Base-by-base conservation (phyloP, 2,329 filamentous ascomycete genomes). In the Endothia cerciana region DNA sequence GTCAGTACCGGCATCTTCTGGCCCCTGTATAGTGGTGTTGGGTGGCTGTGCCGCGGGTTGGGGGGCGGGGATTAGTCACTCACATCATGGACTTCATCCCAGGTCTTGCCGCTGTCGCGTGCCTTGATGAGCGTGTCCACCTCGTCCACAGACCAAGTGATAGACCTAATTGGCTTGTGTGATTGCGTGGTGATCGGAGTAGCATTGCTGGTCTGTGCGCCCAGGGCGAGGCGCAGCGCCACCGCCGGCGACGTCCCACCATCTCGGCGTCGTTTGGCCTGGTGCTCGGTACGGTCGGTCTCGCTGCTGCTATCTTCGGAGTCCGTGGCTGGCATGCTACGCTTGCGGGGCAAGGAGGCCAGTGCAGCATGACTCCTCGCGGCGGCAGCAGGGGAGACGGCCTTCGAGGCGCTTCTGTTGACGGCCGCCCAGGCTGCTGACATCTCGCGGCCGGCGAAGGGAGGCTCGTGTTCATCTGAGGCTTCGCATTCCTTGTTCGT, bases 91-190 rank as follows among this genome's bases (percentile, higher is more conserved):
- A 65, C 10, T 1, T 57, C 33, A 10, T 8, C 1, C 63, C 63
- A 65, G 0, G 3, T 17, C 17, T 15, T 36, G 7, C 63, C 63
- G 4, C 8, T 17, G 2, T 41, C 49, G 1, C 58, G 51, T 4
- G 28, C 25, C 0, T 11, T 7, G 15, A 33, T 10, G 8, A 62
- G 22, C 0, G 25, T 45, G 5, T 43, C 60, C 6, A 49, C 30
- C 30, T 65, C 63, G 1, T 56, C 41, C 10, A 36, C 5, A 0
- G 63, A 62, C 63, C 63, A 64, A 4, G 30, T 22, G 10, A 15
- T n/a, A 8, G n/a, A 8, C 43, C 19, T 60, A 7, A 36, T 8
- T 19, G 25, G 6, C 40, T 58, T 57, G 22, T 43, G 58, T 45
- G 30, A 30, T 22, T 58, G 49, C 2, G 4, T 15, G 28, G 47